Conservation (phyloP, 192 early-diverging fungal genomes). For the Oehlia diaphana region DNA sequence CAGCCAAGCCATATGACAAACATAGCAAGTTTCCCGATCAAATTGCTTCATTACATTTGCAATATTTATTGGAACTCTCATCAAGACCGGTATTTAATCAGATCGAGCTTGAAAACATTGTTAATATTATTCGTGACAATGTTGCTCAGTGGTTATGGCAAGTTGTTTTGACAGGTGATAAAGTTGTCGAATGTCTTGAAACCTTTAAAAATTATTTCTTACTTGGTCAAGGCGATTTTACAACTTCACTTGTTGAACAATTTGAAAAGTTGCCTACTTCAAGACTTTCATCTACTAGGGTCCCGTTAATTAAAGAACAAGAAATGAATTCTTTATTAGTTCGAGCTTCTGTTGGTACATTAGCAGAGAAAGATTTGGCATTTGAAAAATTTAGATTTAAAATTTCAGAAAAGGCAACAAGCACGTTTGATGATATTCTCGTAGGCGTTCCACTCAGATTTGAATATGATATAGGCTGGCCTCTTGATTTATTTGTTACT, state of each 20-base stretch:
- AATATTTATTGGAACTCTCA: conserved; percentile 29
- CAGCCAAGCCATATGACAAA: conserved; percentile 31
- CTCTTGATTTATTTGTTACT: conserved; percentile 67
- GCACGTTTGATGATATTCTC: conserved; percentile 50
- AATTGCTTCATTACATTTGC: conserved; percentile 23
- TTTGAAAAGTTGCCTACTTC: conserved; percentile 43
- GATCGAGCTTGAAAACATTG: conserved; percentile 41
- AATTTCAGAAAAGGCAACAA: not conserved
- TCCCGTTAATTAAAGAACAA: conserved; percentile 31
- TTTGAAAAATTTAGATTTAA: conserved; percentile 31
- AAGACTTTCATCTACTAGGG: conserved; percentile 1
- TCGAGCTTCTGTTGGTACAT: conserved; percentile 37
- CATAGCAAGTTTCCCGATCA: conserved; percentile 30
- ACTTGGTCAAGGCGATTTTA: conserved; percentile 64
- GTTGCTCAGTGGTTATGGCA: conserved; percentile 64
- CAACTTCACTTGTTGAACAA: conserved; percentile 54
- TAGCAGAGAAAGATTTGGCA: conserved; percentile 37
- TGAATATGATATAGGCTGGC: conserved; percentile 64
- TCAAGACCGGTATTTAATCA: conserved; percentile 38
- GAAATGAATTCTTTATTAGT: conserved; percentile 44
- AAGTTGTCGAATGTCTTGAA: conserved; percentile 55
- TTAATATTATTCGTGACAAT: conserved; percentile 52
- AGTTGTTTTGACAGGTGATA: conserved; percentile 64
- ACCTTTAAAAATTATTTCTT: conserved; percentile 63
- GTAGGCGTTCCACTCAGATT: conserved; percentile 55